These are phyloP conservation scores for Pseudocercospora pini-densiflorae DNA, from an alignment of 2,329 filamentous ascomycete species.

Conservation along the genomic window DNA sequence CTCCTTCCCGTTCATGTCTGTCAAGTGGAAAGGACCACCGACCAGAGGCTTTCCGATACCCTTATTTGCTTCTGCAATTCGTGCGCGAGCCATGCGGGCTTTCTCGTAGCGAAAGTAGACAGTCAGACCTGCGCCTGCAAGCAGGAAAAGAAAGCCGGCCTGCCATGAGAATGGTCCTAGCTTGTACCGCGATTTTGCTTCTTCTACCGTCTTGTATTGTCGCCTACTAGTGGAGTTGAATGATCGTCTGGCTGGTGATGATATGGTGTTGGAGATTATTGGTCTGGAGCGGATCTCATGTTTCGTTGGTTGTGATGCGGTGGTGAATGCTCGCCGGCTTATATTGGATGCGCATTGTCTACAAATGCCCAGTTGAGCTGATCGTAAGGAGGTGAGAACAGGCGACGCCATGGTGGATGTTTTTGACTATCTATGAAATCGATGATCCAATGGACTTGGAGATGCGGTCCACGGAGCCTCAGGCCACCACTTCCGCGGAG, in stretches of 20 bases:
- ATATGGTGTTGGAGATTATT: conserved; percentile 7
- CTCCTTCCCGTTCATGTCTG: conserved; percentile 77
- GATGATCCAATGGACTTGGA: conserved; percentile 1
- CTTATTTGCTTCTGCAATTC: conserved; percentile 89
- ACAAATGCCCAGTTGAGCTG: conserved; percentile 27
- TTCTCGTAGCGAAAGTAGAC: conserved; percentile 96
- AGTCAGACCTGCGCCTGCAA: conserved; percentile 75
- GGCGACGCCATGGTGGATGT: conserved; percentile 23
- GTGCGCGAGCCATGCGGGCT: conserved; percentile 83
- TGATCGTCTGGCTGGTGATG: conserved; percentile 4
- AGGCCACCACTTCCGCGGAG: not conserved
- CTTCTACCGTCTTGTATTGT: conserved; percentile 48
- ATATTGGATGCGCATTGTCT: conserved; percentile 29
- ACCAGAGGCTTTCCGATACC: conserved; percentile 92
- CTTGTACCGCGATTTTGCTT: conserved; percentile 50
- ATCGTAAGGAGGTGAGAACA: conserved; percentile 22
- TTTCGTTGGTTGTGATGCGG: conserved; percentile 30
- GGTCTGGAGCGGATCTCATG: conserved; percentile 34
- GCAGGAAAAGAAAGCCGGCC: conserved; percentile 82
- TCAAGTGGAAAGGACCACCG: conserved; percentile 80
- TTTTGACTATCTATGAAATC: not conserved
- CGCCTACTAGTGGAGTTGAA: conserved; percentile 33
- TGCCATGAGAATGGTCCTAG: conserved; percentile 86
- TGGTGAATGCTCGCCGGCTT: conserved; percentile 27
- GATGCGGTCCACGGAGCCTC: not conserved